These are phyloP conservation scores for Nothopassalora personata DNA, from an alignment of 2,329 filamentous ascomycete genomes.

Conservation along the genomic window DNA sequence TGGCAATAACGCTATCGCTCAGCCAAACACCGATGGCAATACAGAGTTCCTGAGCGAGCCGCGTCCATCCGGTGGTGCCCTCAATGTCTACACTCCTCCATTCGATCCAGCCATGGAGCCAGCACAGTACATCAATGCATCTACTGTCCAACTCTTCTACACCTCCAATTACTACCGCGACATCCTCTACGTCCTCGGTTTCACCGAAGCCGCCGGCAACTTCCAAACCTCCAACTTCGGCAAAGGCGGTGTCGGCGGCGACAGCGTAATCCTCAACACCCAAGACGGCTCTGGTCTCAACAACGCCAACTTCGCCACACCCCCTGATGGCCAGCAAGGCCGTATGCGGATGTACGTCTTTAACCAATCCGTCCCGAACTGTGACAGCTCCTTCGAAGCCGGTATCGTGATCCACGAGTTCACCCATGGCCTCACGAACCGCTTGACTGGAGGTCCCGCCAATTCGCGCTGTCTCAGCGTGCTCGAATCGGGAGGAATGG, in stretches of 20 bases:
- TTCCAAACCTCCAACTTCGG: constrained; percentile 56
- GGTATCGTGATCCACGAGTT: constrained; percentile 58
- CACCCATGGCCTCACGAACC: constrained; percentile 49
- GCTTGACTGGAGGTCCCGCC: constrained; percentile 54
- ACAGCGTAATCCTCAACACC: constrained; percentile 52
- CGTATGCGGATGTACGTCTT: constrained; percentile 59
- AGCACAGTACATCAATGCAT: constrained; percentile 47
- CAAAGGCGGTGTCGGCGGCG: constrained; percentile 47
- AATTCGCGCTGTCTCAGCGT: constrained; percentile 48
- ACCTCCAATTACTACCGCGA: constrained; percentile 57
- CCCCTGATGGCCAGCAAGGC: constrained; percentile 46
- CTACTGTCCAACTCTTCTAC: constrained; percentile 57
- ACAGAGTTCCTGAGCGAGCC: constrained; percentile 46
- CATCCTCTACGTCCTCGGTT: constrained; percentile 53
- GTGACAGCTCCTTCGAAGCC: constrained; percentile 55
- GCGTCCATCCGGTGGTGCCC: constrained; percentile 40
- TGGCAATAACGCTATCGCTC: constrained; percentile 56
- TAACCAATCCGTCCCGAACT: constrained; percentile 43
- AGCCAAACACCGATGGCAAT: constrained; percentile 47
- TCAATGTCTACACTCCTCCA: constrained; percentile 39
- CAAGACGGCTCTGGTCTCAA: constrained; percentile 53
- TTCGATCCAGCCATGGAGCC: constrained; percentile 12
- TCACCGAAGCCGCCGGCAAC: constrained; percentile 55
- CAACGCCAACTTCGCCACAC: constrained; percentile 56
- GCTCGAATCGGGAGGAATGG: constrained; percentile 53